These are phyloP conservation scores for Pseudozyma hubeiensis DNA, from an alignment of 1,284 basidiomycete species.

Conservation along the genomic window DNA sequence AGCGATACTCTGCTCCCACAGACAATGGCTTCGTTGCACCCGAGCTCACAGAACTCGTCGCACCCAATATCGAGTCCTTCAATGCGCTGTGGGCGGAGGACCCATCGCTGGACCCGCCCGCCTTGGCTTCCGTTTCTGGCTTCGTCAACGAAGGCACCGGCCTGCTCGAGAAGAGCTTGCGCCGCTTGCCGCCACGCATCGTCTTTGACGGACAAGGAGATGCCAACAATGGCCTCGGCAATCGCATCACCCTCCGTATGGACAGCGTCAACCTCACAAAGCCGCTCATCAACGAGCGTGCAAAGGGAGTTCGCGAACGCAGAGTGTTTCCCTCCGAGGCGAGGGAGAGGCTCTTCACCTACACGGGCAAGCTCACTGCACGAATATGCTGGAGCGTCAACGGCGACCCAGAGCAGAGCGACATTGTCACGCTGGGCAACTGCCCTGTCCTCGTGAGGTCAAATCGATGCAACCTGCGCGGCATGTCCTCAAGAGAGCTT, in stretches of 20 bases:
- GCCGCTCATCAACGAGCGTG: slow-evolving; percentile 89
- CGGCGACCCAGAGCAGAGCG: slow-evolving; percentile 77
- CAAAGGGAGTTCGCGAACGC: slow-evolving; percentile 79
- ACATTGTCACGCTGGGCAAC: slow-evolving; percentile 87
- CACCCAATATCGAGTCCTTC: slow-evolving; percentile 95
- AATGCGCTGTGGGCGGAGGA: slow-evolving; percentile 77
- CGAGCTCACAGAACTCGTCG: slow-evolving; percentile 90
- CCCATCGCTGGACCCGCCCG: slow-evolving; percentile 58
- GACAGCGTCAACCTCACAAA: slow-evolving; percentile 84
- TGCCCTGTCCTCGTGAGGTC: slow-evolving; percentile 98
- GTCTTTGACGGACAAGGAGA: slow-evolving; percentile 82
- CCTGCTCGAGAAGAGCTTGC: slow-evolving; percentile 81
- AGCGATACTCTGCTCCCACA: slow-evolving; percentile 82
- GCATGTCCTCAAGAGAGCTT: slow-evolving; percentile 85
- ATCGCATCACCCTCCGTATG: slow-evolving; percentile 80
- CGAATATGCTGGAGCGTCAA: slow-evolving; percentile 89
- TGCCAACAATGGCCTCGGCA: slow-evolving; percentile 62
- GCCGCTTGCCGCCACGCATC: slow-evolving; percentile 88
- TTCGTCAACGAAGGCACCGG: slow-evolving; percentile 76
- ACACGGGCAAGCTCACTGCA: slow-evolving; percentile 89
- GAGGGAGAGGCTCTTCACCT: slow-evolving; percentile 90
- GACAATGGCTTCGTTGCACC: slow-evolving; percentile 78
- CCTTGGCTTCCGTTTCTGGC: slow-evolving; percentile 80
- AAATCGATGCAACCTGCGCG: slow-evolving; percentile 89
- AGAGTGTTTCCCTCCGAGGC: slow-evolving; percentile 78